A percentile compares a stretch with the other conserved stretches of the same genome.
These are phyloP conservation scores for Apophysomyces sp. DNA, from an alignment of 371 early-diverging fungal species.

Conservation along the genomic window DNA sequence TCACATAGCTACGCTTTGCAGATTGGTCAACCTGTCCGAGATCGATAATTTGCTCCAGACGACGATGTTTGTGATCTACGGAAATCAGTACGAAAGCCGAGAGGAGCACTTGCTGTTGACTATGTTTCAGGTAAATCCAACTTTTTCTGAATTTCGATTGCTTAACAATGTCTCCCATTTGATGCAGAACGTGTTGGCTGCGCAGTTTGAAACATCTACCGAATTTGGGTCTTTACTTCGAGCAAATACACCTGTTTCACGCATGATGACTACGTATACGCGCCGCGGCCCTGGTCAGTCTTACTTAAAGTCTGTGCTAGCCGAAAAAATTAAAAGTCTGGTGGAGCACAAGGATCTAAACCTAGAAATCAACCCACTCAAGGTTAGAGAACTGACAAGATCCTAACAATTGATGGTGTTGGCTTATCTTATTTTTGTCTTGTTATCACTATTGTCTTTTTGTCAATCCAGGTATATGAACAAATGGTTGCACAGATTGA, in stretches of 20 bases:
- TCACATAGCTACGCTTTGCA: slow-evolving; percentile 84
- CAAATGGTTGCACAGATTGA: slow-evolving; percentile 81
- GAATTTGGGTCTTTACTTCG: slow-evolving; percentile 89
- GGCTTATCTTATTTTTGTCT: too few species aligned
- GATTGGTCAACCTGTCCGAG: slow-evolving; percentile 83
- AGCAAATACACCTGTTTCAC: slow-evolving; percentile 94
- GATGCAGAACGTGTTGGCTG: slow-evolving; percentile 77
- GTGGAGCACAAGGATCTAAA: slow-evolving; percentile 78
- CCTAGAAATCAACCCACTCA: slow-evolving; percentile 88
- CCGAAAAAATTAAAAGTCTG: slow-evolving; percentile 78
- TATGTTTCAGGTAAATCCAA: slow-evolving; percentile 86
- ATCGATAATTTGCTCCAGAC: slow-evolving; percentile 93
- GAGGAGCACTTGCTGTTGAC: slow-evolving; percentile 94
- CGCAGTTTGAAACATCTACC: slow-evolving; percentile 88
- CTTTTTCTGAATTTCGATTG: background rate
- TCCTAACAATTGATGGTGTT: too few species aligned
- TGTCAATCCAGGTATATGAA: slow-evolving; percentile 66
- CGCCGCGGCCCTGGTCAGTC: slow-evolving; percentile 94
- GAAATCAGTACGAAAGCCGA: slow-evolving; percentile 94
- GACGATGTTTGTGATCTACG: slow-evolving; percentile 95
- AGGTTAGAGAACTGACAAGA: slow-evolving; percentile 37
- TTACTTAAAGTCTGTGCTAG: slow-evolving; percentile 85
- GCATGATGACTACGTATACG: slow-evolving; percentile 97
- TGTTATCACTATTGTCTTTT: background rate
- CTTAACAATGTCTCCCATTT: background rate